phyloP scores from a whole-genome alignment of 768 basidiomycete species.

The Pilatotrama ljubarskyi region DNA sequence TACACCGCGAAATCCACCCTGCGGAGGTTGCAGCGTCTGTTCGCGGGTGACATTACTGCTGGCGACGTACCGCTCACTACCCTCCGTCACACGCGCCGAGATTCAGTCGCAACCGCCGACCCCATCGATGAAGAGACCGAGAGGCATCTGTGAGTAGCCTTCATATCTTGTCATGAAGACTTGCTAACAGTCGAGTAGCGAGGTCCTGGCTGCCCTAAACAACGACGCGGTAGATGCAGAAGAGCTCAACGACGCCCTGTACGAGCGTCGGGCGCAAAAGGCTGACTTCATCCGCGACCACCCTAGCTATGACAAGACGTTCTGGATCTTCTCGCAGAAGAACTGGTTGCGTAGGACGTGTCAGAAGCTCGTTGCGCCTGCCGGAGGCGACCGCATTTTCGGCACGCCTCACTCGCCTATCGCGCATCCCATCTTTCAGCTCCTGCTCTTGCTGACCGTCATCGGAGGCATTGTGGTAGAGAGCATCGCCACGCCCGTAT shows the following conservation, averaged over 20 bases:
- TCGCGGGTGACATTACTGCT: slow-evolving; percentile 51
- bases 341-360: slow-evolving; percentile 71
- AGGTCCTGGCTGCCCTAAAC: slow-evolving; percentile 65
- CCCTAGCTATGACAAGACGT: slow-evolving; percentile 86
- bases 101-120: slow-evolving; percentile 32
- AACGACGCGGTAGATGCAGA: slow-evolving; percentile 50
- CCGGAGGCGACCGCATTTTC: slow-evolving; percentile 84
- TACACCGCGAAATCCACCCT: slow-evolving; percentile 55
- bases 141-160: slow-evolving; percentile 61
- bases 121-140: slow-evolving; percentile 63
- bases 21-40: slow-evolving; percentile 62
- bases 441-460: slow-evolving; percentile 71
- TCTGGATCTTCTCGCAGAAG: slow-evolving; percentile 87
- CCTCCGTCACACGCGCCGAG: slow-evolving; percentile 41
- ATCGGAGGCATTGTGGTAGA: slow-evolving; percentile 82
- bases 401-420: slow-evolving; percentile 69
- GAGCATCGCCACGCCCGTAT: slow-evolving; percentile 78
- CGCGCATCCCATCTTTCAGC: slow-evolving; percentile 71
- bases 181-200: slow-evolving; percentile 42
- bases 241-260: slow-evolving; percentile 58
- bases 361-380: slow-evolving; percentile 81
- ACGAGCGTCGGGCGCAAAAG: slow-evolving; percentile 73
- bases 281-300: slow-evolving; percentile 88
- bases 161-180: not conserved
- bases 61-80: slow-evolving; percentile 63